These are phyloP conservation scores for Samsoniella hepiali DNA, from an alignment of 2,329 filamentous ascomycete genomes.

Conservation along the genomic window DNA sequence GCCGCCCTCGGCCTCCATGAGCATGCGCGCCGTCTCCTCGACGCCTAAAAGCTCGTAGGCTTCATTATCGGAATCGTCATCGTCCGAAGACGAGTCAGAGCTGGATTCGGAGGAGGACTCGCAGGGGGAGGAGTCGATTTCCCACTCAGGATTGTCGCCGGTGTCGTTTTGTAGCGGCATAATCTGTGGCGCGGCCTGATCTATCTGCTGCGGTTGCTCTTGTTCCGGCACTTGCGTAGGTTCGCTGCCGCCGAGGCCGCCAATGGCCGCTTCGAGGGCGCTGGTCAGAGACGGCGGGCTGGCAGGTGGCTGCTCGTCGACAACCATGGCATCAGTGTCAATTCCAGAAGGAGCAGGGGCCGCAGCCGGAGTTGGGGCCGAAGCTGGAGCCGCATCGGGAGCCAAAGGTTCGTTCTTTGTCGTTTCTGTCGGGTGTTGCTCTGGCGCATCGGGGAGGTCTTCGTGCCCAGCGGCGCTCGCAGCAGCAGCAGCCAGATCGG, in stretches of 20 bases:
- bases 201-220: not conserved
- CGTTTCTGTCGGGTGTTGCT: slow-evolving; percentile 13
- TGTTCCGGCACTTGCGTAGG: slow-evolving; percentile 11
- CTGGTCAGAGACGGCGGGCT: slow-evolving; percentile 39
- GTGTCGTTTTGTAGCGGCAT: slow-evolving; percentile 31
- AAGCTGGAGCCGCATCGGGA: not conserved
- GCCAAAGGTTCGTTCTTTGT: not conserved
- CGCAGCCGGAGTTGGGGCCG: not conserved
- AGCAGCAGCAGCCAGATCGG: slow-evolving; percentile 32
- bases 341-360: not conserved
- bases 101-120: slow-evolving; percentile 66
- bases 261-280: slow-evolving; percentile 44
- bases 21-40: slow-evolving; percentile 76
- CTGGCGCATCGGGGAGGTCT: slow-evolving; percentile 24
- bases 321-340: slow-evolving; percentile 34
- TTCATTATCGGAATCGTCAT: slow-evolving; percentile 56
- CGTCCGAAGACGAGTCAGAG: slow-evolving; percentile 62
- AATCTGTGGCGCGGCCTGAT: not conserved
- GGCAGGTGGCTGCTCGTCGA: slow-evolving; percentile 32
- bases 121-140: slow-evolving; percentile 73
- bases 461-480: slow-evolving; percentile 26
- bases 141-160: slow-evolving; percentile 71
- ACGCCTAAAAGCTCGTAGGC: slow-evolving; percentile 72
- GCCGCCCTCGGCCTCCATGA: slow-evolving; percentile 79
- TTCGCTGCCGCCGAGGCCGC: slow-evolving; percentile 32